Evolutionary conservation across 2,329 filamentous ascomycete genomes (phyloP), one percentile per base, ranked within the genome.

Genomic region (Cercospora citrullina): DNA sequence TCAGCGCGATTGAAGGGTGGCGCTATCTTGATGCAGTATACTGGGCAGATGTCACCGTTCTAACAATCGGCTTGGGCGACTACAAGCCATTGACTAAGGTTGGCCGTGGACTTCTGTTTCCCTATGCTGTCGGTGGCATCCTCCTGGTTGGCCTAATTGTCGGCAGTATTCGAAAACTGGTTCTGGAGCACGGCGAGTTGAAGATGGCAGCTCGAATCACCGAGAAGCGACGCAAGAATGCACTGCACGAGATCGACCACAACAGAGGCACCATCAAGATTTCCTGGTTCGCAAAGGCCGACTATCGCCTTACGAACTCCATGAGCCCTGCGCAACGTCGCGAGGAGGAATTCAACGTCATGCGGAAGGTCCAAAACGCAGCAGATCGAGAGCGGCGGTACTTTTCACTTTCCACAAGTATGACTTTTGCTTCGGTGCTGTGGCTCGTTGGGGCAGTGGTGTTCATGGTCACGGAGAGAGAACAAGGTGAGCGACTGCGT

Each of bases 121-220:
- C 84, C 0, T 87, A 82, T 63, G 84, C 85, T 1, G 82, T 87
- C 33, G 84, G 84, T 5, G 85, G 85, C 0, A 84, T 87, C 28
- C 77, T 87, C 5, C 84, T 82, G 53, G 78, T 87, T 16, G 85
- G 85, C 82, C 77, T 87, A 8, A 84, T 87, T 21, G 80, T 87
- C 55, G 84, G 84, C 7, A 85, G 83, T 3, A 83, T 87, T 28
- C 78, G 84, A 12, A 82, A 82, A 0, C 72, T 86, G 3, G 80
- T 84, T 0, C 76, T 86, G 12, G 84, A 86, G 66, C 78, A 83
- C 55, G 84, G 83, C 4, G 83, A 84, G 69, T 77, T 83, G 67
- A 86, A 86, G 73, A 78, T 86, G 72, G 79, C 79, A 21, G 83
- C 83, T 48, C 77, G 84, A 4, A 82, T 86, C 64, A 80, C 81